Evolutionary conservation across 2,329 filamentous ascomycete species (phyloP), one percentile per base, ranked within the genome.

Genomic region (Ciborinia camelliae): DNA sequence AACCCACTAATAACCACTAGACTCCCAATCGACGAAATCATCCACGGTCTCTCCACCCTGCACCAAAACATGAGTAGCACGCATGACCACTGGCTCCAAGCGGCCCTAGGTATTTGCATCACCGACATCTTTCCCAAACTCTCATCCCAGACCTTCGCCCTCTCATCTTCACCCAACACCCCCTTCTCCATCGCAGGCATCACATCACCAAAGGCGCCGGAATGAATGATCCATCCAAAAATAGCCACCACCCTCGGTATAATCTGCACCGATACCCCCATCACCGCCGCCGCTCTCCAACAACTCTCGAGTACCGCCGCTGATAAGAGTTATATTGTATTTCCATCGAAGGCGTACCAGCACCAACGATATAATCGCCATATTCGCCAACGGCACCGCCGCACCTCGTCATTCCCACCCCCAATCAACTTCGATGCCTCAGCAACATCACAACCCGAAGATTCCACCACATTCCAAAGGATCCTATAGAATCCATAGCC

Each of bases 191-290:
- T 99, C 58, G 92, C 91, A 15, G 95, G 95, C 71, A 96, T 96
- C 86, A 96, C 71, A 96, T 96, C 86, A 96, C 94, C 73, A 99
- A 99, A 81, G 95, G 95, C 65, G 95, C 95, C 6, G 95, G 95
- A 74, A 99, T 99, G 95, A 74, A 99, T 99, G 95, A 97, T 99
- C 76, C 93, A 97, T 75, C 95, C 95, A 55, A 98, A 99, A 81
- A 97, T 99, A 93, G 95, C 92, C 37, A 99, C 95, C 0, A 85
- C 98, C 41, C 86, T 99, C 43, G 92, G 91, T 62, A 90, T 98
- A 67, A 84, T 98, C 73, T 92, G 91, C 73, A 99, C 95, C 18
- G 95, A 99, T 72, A 94, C 90, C 0, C 90, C 92, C 37, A 85
- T 98, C 73, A 82, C 86, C 0, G 82, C 90, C 4, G 75, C 78